A percentile compares a stretch with the other conserved stretches of the same genome.
These are phyloP conservation scores for Aspergillus hortae DNA, from an alignment of 2,329 filamentous ascomycete species.

Conservation along the genomic window DNA sequence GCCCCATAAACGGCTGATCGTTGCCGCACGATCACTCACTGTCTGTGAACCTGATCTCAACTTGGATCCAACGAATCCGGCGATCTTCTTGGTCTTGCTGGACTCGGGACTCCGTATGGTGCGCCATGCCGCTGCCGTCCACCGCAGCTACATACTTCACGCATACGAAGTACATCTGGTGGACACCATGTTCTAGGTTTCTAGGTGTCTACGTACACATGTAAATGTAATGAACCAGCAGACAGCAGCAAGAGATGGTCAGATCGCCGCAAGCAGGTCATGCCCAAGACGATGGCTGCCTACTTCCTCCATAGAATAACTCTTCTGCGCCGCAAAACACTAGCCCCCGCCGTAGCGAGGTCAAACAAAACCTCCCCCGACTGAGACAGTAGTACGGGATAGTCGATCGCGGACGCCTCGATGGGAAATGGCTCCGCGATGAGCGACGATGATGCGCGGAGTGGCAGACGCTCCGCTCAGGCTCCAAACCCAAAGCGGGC, in stretches of 20 bases:
- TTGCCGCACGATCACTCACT: slow-evolving; percentile 26
- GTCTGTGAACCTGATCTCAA: slow-evolving; percentile 26
- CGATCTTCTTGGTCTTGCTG: slow-evolving; percentile 8
- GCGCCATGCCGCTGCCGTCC: no score
- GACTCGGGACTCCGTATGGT: no score
- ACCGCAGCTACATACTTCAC: no score
- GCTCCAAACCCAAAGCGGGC: slow-evolving; percentile 9
- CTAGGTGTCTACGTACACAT: no score
- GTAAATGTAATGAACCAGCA: no score
- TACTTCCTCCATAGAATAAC: no score
- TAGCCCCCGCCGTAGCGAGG: not conserved
- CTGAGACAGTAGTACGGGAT: not conserved
- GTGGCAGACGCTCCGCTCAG: slow-evolving; percentile 15
- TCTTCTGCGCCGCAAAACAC: no score
- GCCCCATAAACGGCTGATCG: slow-evolving; percentile 38
- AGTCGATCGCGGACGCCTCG: slow-evolving; percentile 6
- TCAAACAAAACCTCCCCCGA: not conserved
- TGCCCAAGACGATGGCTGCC: no score
- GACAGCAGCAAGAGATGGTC: no score
- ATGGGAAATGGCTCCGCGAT: slow-evolving; percentile 18
- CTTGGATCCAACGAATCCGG: slow-evolving; percentile 7
- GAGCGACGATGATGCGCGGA: slow-evolving; percentile 9
- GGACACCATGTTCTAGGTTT: no score
- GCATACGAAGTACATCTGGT: no score
- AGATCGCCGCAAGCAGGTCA: no score